A percentile compares a stretch with the other conserved stretches of the same genome.
phyloP scores from a whole-genome alignment of 1,284 basidiomycete genomes.

The Apiotrichum siamense region DNA sequence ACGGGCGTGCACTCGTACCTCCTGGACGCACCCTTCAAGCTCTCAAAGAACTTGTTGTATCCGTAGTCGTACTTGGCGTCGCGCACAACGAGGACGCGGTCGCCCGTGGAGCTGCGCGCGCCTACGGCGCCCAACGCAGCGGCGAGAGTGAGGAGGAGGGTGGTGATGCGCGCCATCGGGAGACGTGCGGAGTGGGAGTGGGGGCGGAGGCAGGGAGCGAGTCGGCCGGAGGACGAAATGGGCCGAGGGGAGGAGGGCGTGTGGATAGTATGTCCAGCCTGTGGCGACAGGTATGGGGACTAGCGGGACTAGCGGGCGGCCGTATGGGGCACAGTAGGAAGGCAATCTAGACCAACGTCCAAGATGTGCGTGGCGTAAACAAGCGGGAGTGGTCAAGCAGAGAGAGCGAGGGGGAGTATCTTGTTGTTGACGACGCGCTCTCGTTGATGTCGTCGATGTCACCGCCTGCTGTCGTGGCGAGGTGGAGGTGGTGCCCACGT shows the following conservation, averaged over 20 bases:
- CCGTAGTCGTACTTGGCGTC: constrained; percentile 58
- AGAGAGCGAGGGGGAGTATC: neutral
- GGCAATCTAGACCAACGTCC: neutral
- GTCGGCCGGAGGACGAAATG: too few species aligned
- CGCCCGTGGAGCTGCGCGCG: constrained; percentile 73
- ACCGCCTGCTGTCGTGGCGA: neutral
- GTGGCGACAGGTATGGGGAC: too few species aligned
- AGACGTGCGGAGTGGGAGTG: neutral
- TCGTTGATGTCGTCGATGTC: neutral
- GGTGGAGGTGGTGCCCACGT: neutral
- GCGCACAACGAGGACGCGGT: constrained; percentile 75
- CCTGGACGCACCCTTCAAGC: constrained; percentile 62
- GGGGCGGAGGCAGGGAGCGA: neutral
- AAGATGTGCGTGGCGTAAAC: too few species aligned
- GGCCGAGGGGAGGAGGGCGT: too few species aligned
- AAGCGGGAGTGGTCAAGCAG: too few species aligned
- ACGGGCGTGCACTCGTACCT: neutral
- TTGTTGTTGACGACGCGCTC: too few species aligned
- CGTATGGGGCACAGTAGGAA: neutral
- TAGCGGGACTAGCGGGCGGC: neutral
- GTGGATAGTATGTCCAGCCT: too few species aligned
- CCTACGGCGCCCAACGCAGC: constrained; percentile 19
- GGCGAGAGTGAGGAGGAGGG: constrained; percentile 1
- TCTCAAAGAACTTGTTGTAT: constrained; percentile 74
- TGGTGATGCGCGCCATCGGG: neutral